Conservation (phyloP, 371 early-diverging fungal genomes). For the Saksenaea oblongispora region DNA sequence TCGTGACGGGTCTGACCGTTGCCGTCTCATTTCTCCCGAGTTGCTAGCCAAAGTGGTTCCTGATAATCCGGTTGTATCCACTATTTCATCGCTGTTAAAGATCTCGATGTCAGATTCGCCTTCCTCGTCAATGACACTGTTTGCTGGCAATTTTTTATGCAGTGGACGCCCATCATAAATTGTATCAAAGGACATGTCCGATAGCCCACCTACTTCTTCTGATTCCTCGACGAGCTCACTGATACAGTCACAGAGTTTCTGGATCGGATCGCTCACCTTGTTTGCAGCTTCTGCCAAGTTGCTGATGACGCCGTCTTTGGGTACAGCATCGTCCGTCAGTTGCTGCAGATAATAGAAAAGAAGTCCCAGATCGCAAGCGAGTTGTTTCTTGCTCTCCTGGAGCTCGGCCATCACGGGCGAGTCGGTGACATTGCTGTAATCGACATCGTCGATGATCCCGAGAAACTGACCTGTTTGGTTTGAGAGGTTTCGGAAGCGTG, state of each 20-base stretch:
- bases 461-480: constrained; percentile 46
- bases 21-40: not conserved
- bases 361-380: constrained; percentile 68
- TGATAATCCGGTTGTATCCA: not conserved
- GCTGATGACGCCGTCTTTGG: constrained; percentile 8
- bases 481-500: constrained; percentile 51
- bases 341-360: constrained; percentile 67
- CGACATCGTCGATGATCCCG: constrained; percentile 43
- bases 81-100: not conserved
- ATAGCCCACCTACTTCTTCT: not conserved
- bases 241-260: constrained; percentile 24
- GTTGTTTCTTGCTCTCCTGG: constrained; percentile 32
- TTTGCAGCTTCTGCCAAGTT: constrained; percentile 26
- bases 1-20: constrained; percentile 6
- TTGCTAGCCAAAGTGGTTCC: constrained; percentile 1
- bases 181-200: not conserved
- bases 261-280: constrained; percentile 25
- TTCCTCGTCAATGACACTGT: constrained; percentile 10
- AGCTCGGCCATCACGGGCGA: constrained; percentile 23
- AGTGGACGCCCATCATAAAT: not conserved
- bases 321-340: constrained; percentile 52
- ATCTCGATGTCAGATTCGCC: not conserved
- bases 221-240: constrained; percentile 20
- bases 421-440: constrained; percentile 25
- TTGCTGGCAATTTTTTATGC: not conserved